phyloP scores from a whole-genome alignment of 1,284 basidiomycete species.

The Microbotryomycetes sp. region DNA sequence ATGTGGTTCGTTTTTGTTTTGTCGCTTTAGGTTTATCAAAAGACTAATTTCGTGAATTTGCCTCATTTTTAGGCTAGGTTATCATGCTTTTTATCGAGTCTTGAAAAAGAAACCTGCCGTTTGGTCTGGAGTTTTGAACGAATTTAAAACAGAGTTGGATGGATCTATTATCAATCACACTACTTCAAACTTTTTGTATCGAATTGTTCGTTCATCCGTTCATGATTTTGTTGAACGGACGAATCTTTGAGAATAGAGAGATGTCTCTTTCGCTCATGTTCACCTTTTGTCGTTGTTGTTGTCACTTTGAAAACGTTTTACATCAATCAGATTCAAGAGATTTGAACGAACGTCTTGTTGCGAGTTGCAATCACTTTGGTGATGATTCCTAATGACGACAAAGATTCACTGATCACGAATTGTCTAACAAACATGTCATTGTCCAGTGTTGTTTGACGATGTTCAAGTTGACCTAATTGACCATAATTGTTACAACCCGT shows the following conservation, averaged over 20 bases:
- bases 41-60: background rate
- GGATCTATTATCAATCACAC: too few species aligned
- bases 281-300: background rate
- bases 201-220: too few species aligned
- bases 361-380: background rate
- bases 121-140: conserved; percentile 32
- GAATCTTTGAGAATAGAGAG: too few species aligned
- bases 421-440: too few species aligned
- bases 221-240: too few species aligned
- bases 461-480: background rate
- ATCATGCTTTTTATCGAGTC: conserved; percentile 63
- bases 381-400: background rate
- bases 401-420: background rate
- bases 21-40: too few species aligned
- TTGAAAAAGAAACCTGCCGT: conserved; percentile 53
- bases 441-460: too few species aligned
- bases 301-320: background rate
- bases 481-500: conserved; percentile 8
- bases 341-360: background rate
- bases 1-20: conserved; percentile 52
- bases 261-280: too few species aligned
- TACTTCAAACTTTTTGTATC: too few species aligned
- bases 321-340: too few species aligned
- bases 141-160: background rate
- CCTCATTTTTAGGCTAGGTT: conserved; percentile 61